Base-by-base conservation (phyloP, 2,329 filamentous ascomycete genomes). In the Arthrobotrys sphaeroides region DNA sequence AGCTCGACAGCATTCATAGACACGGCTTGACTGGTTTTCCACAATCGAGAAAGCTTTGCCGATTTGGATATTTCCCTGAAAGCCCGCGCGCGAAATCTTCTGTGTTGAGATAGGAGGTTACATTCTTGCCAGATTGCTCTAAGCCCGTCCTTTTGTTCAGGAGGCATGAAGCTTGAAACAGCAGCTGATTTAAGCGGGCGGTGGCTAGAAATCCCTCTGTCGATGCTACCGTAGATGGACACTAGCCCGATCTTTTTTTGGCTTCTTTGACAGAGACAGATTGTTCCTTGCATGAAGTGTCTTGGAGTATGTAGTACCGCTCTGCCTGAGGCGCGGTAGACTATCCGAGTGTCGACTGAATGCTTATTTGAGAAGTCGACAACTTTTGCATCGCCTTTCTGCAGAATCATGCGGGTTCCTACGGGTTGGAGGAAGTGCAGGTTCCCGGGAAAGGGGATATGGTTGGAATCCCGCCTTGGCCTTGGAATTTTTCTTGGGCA, bases 211-310 rank as follows among this genome's bases (percentile, higher is more conserved):
- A 64, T 49, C 13, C 26, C 51, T 49, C 60, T 28, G 22, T 45
- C 38, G 22, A 60, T 24, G 42, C 18, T 36, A 55, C 51, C 18
- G 12, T 55, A 28, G 28, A 55, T 28, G n/a, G 28, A 24, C 51
- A 13, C 45, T 40, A 36, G 28, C 28, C 20, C 18, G 43, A 57
- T 68, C 72, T 75, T 75, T 75, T 75, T 75, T 74, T 74, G 70
- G 64, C 18, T 64, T 38, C 53, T 53, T 47, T 40, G 4, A 22
- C 43, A 43, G 45, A 62, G 64, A 59, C 55, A 57, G 53, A 57
- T 51, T 7, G 64, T 75, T 68, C 72, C 64, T 74, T 75, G 72
- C 72, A 75, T 75, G n/a, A 64, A 65, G 5, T 69, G 62, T 75
- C 64, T 57, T 57, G 57, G 28, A 64, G n/a, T 20, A 61, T 61